Evolutionary conservation across 1,139 yeast species (phyloP).

Genomic region (Candida glucosophila): DNA sequence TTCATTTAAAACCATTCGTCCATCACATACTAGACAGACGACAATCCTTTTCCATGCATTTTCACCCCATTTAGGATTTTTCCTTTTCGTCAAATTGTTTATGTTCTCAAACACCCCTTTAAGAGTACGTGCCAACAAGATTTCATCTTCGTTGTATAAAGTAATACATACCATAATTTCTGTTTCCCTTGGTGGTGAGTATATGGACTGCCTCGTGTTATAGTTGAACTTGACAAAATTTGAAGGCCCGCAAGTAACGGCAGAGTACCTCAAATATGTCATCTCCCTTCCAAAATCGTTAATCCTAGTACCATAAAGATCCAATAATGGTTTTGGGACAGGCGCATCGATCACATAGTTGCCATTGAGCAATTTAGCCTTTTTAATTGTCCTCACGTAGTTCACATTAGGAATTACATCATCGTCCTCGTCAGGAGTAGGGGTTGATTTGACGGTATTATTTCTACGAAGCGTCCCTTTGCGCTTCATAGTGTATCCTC

Average conservation of each 20-base stretch:
- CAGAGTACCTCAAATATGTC: constrained; percentile 71
- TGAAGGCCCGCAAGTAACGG: constrained; percentile 73
- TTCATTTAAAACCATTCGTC: constrained; percentile 60
- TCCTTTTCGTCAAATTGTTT: constrained; percentile 46
- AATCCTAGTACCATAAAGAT: constrained; percentile 42
- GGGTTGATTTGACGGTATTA: constrained; percentile 11
- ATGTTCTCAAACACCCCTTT: constrained; percentile 74
- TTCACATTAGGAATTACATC: constrained; percentile 35
- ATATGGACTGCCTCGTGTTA: constrained; percentile 59
- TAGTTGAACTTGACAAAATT: constrained; percentile 50
- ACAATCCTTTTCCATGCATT: constrained; percentile 78
- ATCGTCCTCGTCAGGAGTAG: constrained; percentile 20
- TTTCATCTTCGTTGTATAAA: constrained; percentile 75
- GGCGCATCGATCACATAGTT: constrained; percentile 77
- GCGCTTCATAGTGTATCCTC: constrained; percentile 26
- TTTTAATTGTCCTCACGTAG: constrained; percentile 40
- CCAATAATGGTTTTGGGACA: constrained; percentile 51
- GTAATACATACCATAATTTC: constrained; percentile 71
- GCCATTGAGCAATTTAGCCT: constrained; percentile 55
- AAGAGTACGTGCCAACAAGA: constrained; percentile 61
- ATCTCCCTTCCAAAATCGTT: constrained; percentile 53
- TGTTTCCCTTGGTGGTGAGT: constrained; percentile 58
- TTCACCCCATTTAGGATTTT: constrained; percentile 67
- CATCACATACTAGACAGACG: constrained; percentile 69
- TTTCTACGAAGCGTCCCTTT: constrained; percentile 13